A percentile compares a stretch with the other conserved stretches of the same genome.
phyloP scores from a whole-genome alignment of 164 flowering plant species.

The grape (Vitis vinifera) region DNA sequence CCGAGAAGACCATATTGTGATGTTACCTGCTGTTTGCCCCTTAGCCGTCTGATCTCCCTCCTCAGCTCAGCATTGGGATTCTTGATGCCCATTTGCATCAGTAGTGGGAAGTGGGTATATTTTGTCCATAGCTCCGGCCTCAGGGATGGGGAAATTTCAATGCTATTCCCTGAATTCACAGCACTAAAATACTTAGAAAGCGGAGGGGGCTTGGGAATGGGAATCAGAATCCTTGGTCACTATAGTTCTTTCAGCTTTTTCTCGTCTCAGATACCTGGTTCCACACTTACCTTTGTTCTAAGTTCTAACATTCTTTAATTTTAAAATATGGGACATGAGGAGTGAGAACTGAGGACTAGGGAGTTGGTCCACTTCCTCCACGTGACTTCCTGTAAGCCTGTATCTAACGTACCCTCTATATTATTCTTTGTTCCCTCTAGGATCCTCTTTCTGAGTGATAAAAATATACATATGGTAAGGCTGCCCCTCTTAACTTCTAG shows the following conservation, averaged over 20 bases:
- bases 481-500: no score
- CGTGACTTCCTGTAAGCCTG: no score
- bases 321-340: no score
- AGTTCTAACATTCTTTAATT: background rate
- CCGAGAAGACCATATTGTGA: no score
- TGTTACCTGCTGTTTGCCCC: no score
- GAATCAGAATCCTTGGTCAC: conserved; percentile 13
- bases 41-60: no score
- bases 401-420: no score
- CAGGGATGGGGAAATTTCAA: background rate
- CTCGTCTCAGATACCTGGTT: background rate
- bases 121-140: background rate
- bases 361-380: no score
- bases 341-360: no score
- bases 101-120: background rate
- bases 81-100: background rate
- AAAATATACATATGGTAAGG: no score
- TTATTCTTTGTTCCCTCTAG: no score
- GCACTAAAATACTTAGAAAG: background rate
- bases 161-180: background rate
- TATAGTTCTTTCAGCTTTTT: background rate
- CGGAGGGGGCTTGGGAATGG: conserved; percentile 7
- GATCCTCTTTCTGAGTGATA: no score
- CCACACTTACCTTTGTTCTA: conserved; percentile 3
- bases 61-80: background rate